These are phyloP conservation scores for Chlorella ohadii DNA, from an alignment of 139 green algal genomes.

Conservation along the genomic window DNA sequence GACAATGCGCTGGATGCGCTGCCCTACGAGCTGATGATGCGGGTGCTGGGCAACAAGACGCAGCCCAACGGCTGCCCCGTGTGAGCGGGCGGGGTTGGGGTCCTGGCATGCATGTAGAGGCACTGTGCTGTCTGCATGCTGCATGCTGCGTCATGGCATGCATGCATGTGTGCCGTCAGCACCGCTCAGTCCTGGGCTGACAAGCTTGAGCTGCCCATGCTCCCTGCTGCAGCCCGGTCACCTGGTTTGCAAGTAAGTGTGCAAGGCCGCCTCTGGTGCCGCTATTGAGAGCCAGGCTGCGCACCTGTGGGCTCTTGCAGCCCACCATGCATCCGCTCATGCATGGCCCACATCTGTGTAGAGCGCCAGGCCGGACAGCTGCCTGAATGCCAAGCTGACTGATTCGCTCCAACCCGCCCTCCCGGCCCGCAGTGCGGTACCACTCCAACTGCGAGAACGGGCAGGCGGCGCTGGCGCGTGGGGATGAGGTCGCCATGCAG, in stretches of 20 bases:
- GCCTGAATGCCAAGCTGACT: too few species aligned
- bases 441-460: not conserved
- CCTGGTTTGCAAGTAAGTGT: not conserved
- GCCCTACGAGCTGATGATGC: constrained; percentile 5
- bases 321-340: too few species aligned
- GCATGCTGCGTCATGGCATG: not conserved
- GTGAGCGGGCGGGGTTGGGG: not conserved
- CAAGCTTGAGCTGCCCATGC: not conserved
- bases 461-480: not conserved
- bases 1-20: constrained; percentile 5
- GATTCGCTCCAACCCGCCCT: too few species aligned
- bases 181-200: not conserved
- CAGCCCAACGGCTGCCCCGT: constrained; percentile 8
- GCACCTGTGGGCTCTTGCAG: too few species aligned
- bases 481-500: constrained; percentile 19
- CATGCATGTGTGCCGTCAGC: not conserved
- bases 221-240: not conserved
- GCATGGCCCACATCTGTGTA: too few species aligned
- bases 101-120: not conserved
- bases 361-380: too few species aligned
- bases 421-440: not conserved
- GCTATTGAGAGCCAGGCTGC: too few species aligned
- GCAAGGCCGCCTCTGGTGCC: too few species aligned
- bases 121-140: not conserved
- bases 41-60: not conserved